Evolutionary conservation across 805 yeast species (phyloP).

Genomic region (Lipomyces yamadae): DNA sequence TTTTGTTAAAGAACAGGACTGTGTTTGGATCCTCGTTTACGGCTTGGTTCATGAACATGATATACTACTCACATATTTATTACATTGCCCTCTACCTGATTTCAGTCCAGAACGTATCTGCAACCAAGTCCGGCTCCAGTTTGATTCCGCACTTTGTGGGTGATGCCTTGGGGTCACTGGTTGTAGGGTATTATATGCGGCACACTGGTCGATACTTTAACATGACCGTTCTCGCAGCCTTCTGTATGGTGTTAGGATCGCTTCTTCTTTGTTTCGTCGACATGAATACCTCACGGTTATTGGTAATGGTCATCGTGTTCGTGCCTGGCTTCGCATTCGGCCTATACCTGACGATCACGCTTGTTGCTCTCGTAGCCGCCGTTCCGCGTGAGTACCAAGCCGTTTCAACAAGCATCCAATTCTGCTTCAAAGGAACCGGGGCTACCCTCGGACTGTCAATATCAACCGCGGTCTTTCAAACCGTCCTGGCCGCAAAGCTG

Average conservation of each 20-base stretch:
- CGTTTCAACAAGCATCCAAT: constrained; percentile 74
- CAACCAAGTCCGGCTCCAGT: constrained; percentile 63
- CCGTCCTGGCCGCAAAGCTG: constrained; percentile 44
- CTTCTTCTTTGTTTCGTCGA: constrained; percentile 27
- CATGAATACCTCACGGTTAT: constrained; percentile 17
- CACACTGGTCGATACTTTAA: constrained; percentile 55
- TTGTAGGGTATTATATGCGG: constrained; percentile 69
- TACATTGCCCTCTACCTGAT: constrained; percentile 73
- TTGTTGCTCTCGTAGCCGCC: constrained; percentile 67
- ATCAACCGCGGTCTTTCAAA: constrained; percentile 61
- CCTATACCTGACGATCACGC: constrained; percentile 59
- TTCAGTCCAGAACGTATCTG: constrained; percentile 56
- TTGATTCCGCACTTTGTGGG: constrained; percentile 62
- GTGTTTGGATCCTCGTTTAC: constrained; percentile 67
- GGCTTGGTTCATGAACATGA: constrained; percentile 75
- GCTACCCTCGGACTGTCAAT: constrained; percentile 69
- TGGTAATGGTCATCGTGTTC: constrained; percentile 42
- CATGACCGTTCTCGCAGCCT: constrained; percentile 34
- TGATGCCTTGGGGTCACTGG: constrained; percentile 67
- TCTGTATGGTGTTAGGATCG: constrained; percentile 21
- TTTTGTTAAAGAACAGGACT: constrained; percentile 60
- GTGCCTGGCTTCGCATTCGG: constrained; percentile 64
- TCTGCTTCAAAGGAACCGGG: constrained; percentile 72
- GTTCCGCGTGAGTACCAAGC: constrained; percentile 67
- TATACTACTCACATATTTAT: constrained; percentile 63